Evolutionary conservation across 371 early-diverging fungal species (phyloP).

Genomic region (Saksenaea oblongispora): DNA sequence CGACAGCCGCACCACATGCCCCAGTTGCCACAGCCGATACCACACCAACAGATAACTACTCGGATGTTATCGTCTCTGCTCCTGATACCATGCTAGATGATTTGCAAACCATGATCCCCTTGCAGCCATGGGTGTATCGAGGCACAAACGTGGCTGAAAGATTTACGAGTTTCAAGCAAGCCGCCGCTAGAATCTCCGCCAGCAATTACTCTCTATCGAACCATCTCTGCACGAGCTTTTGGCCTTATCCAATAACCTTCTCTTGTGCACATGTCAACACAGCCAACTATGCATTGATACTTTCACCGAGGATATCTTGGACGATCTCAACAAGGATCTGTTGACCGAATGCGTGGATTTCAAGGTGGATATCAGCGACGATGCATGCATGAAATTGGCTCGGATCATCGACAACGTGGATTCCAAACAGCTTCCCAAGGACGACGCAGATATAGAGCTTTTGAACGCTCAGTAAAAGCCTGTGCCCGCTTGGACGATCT

Average conservation of each 20-base stretch:
- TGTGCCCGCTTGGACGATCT: constrained; percentile 2
- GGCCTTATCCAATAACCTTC: constrained; percentile 13
- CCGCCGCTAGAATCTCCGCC: not conserved
- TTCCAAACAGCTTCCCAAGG: not conserved
- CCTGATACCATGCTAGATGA: too few species aligned
- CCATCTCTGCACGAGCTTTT: constrained; percentile 13
- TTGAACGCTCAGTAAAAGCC: not conserved
- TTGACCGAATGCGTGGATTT: constrained; percentile 9
- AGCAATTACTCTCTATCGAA: constrained; percentile 15
- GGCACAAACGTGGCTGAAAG: too few species aligned
- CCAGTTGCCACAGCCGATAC: too few species aligned
- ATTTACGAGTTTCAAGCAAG: not conserved
- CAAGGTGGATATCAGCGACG: constrained; percentile 3
- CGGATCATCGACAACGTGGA: not conserved
- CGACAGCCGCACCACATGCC: too few species aligned
- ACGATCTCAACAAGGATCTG: constrained; percentile 13
- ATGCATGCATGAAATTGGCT: constrained; percentile 4
- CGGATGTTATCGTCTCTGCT: too few species aligned
- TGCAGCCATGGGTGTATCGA: too few species aligned
- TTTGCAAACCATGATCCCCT: too few species aligned
- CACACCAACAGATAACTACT: too few species aligned
- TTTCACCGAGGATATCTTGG: constrained; percentile 11
- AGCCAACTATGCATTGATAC: constrained; percentile 7
- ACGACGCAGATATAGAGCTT: constrained; percentile 2
- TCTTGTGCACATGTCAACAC: constrained; percentile 15